These are phyloP conservation scores for Gautieria morchelliformis DNA, from an alignment of 768 basidiomycete species.

Conservation along the genomic window DNA sequence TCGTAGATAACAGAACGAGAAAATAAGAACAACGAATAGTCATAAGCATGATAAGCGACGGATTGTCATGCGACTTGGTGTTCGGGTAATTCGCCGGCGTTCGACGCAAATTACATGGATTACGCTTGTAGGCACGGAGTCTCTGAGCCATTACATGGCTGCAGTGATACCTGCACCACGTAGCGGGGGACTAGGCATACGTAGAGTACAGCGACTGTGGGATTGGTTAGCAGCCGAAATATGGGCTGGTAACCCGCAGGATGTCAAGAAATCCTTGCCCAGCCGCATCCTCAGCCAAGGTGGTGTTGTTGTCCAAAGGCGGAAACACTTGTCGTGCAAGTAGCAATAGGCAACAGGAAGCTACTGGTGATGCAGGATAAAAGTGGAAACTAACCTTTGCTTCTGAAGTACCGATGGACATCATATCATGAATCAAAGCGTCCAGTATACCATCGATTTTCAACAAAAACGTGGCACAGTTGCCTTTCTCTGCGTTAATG, in stretches of 20 bases:
- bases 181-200: constrained; percentile 3
- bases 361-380: not conserved
- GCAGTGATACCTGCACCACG: not conserved
- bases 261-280: not conserved
- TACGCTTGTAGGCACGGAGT: not conserved
- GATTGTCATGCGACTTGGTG: not conserved
- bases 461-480: constrained; percentile 72
- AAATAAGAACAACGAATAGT: not conserved
- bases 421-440: constrained; percentile 81
- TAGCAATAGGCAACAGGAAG: not conserved
- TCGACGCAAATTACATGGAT: constrained; percentile 6
- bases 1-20: constrained; percentile 1
- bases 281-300: not conserved
- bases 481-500: constrained; percentile 47
- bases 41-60: constrained; percentile 4
- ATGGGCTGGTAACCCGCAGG: not conserved
- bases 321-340: not conserved
- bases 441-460: constrained; percentile 90
- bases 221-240: constrained; percentile 4
- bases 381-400: constrained; percentile 68
- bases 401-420: constrained; percentile 52
- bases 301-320: not conserved
- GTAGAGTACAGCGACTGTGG: constrained; percentile 1
- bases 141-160: not conserved
- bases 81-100: not conserved